Evolutionary conservation across 768 basidiomycete species (phyloP), one percentile per base, ranked within the genome.

Genomic region (Podaxis carcinomalis): DNA sequence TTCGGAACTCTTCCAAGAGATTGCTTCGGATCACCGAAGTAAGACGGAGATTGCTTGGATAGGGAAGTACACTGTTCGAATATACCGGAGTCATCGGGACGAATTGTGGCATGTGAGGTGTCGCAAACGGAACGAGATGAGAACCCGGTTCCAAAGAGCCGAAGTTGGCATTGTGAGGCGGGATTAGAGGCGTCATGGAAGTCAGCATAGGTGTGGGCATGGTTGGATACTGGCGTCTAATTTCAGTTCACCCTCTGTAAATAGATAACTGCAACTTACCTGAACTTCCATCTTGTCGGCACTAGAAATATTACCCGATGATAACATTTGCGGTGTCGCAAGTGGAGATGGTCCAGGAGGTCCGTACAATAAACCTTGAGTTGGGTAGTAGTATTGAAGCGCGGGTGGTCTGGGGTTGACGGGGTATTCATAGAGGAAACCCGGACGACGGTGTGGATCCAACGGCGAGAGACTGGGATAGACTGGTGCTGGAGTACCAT

Each of bases 1-100:
- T 80, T 61, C 93, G 84, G 72, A 95, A 97, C 61, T 95, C 92
- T 58, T 95, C 92, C 55, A 97, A 73, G 40, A 92, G 63, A 35
- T 60, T 60, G 28, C 59, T 60, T 36, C 59, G 59, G 32, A 60
- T 40, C 16, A 60, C n/a, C 28, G 59, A 46, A 36, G 40, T 14
- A 14, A 60, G 51, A 6, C 59, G 59, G 14, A 60, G 25, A 21
- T 37, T 35, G 25, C 10, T 36, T n/a, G 51, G 42, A 46, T 60
- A 53, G 39, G 59, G 39, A 36, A 53, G 51, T 37, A 60, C 42
- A 16, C 59, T 49, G 5, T 42, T 53, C 27, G 51, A 53, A 32
- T 60, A 60, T n/a, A 51, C 50, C 10, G 50, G 57, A 4, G 57
- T 27, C 25, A 60, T 53, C 32, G 59, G 59, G 11, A 46, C 19